phyloP scores from a whole-genome alignment of 768 basidiomycete genomes.

The Tulasnella sp. region DNA sequence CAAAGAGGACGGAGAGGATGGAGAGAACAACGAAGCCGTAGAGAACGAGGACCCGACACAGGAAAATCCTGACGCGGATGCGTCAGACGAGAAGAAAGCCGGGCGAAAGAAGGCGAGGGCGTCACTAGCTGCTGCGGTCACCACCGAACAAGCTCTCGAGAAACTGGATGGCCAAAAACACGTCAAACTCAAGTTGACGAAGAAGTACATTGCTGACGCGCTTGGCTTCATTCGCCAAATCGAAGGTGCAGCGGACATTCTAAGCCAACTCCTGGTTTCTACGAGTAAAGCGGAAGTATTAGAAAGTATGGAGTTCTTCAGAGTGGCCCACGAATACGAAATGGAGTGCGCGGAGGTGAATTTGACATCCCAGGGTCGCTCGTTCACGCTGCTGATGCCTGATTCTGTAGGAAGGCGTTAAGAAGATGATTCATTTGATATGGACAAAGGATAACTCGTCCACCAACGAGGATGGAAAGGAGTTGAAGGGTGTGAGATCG shows the following conservation, averaged over 20 bases:
- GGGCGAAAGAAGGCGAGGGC: slow-evolving; percentile 48
- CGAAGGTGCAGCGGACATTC: slow-evolving; percentile 53
- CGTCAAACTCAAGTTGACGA: slow-evolving; percentile 54
- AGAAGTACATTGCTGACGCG: slow-evolving; percentile 79
- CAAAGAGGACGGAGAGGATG: slow-evolving; percentile 33
- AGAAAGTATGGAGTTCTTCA: slow-evolving; percentile 84
- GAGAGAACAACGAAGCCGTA: slow-evolving; percentile 29
- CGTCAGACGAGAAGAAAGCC: slow-evolving; percentile 28
- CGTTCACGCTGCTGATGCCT: neutral
- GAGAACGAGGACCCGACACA: slow-evolving; percentile 23
- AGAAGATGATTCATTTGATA: slow-evolving; percentile 92
- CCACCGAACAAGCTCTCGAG: slow-evolving; percentile 59
- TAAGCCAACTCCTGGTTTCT: slow-evolving; percentile 71
- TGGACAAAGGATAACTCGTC: slow-evolving; percentile 89
- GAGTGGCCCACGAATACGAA: slow-evolving; percentile 65
- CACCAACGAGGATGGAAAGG: slow-evolving; percentile 62
- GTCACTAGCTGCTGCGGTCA: slow-evolving; percentile 49
- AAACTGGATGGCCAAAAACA: slow-evolving; percentile 55
- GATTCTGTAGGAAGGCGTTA: slow-evolving; percentile 58
- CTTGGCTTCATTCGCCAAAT: slow-evolving; percentile 65
- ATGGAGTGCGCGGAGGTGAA: slow-evolving; percentile 63
- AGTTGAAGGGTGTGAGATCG: slow-evolving; percentile 78
- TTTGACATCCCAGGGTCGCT: neutral
- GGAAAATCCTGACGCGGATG: slow-evolving; percentile 22
- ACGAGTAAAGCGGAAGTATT: slow-evolving; percentile 74